These are phyloP conservation scores for Yarrowia deformans DNA, from an alignment of 805 yeast species.

Conservation along the genomic window DNA sequence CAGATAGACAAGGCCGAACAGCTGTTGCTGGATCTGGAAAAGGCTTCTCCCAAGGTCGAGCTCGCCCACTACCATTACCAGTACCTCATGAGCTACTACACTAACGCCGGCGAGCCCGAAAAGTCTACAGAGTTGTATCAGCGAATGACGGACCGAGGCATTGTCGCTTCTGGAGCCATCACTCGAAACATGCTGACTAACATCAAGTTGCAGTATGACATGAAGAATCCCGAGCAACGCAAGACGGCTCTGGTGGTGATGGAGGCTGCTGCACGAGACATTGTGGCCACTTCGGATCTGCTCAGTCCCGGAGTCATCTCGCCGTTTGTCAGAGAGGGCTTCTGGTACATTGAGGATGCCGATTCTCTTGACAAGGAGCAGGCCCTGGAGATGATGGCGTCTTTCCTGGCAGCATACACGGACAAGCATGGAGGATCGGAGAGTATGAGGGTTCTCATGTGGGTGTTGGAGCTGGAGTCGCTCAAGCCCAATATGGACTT, in stretches of 20 bases:
- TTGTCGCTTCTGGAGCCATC: not conserved
- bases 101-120: not conserved
- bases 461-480: constrained; percentile 15
- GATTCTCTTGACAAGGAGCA: not conserved
- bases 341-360: not conserved
- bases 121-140: not conserved
- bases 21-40: not conserved
- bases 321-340: constrained; percentile 11
- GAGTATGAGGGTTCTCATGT: constrained; percentile 21
- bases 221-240: not conserved
- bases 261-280: constrained; percentile 23
- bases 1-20: constrained; percentile 9
- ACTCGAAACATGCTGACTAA: constrained; percentile 5
- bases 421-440: constrained; percentile 29
- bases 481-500: not conserved
- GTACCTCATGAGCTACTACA: constrained; percentile 19
- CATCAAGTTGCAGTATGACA: constrained; percentile 6
- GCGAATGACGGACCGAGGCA: constrained; percentile 10
- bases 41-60: not conserved
- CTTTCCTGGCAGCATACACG: constrained; percentile 12
- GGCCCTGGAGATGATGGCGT: not conserved
- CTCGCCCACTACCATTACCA: constrained; percentile 10
- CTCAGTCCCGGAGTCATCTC: constrained; percentile 16
- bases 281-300: constrained; percentile 10
- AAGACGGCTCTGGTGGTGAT: constrained; percentile 18